Evolutionary conservation across 148 eudicot species (phyloP), one percentile per base, ranked within the genome.

Genomic region (Diospyros lotus): DNA sequence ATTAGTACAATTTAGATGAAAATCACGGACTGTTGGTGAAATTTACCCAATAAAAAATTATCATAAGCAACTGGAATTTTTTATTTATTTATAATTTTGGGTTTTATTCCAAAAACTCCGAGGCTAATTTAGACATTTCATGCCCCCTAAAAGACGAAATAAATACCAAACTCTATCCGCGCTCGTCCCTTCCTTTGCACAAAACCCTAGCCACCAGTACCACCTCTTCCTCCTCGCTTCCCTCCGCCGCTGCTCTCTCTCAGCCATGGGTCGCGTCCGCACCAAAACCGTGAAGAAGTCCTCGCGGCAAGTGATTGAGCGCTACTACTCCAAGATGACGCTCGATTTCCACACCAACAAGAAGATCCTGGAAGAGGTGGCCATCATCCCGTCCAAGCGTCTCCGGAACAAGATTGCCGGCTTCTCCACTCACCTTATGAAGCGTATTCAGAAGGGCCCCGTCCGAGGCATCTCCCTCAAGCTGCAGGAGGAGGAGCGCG

Each of bases 381-480:
- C 83, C 54, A 80, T 80, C 64, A 80, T 80, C 59, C 79, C 79
- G 2, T 80, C 83, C n/a, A 80, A 80, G 80, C 80, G 84, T 65
- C 83, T 80, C 69, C 83, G 83, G 77, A 80, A 80, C 83, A 80
- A 80, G 77, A 80, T 80, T 44, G 83, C 83, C 28, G 83, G 83
- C 1, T 80, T 80, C 72, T 80, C 83, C 3, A 80, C 83, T 63
- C 83, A 80, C 5, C 64, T 80, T 41, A 80, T 80, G 83, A 80
- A 76, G 66, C 76, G 83, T 5, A 80, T 80, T 71, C 83, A 80
- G 64, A 80, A 80, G 58, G 83, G 83, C n/a, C 83, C 83, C 1
- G 83, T 80, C 9, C 66, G 83, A 1, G 83, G 83, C 2, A 80
- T 80, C 74, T 80, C 83, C 2, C 55, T 80, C 17, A 80, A 80